Base-by-base conservation (phyloP, 2,329 filamentous ascomycete species). In the Stagonosporopsis rhizophila region DNA sequence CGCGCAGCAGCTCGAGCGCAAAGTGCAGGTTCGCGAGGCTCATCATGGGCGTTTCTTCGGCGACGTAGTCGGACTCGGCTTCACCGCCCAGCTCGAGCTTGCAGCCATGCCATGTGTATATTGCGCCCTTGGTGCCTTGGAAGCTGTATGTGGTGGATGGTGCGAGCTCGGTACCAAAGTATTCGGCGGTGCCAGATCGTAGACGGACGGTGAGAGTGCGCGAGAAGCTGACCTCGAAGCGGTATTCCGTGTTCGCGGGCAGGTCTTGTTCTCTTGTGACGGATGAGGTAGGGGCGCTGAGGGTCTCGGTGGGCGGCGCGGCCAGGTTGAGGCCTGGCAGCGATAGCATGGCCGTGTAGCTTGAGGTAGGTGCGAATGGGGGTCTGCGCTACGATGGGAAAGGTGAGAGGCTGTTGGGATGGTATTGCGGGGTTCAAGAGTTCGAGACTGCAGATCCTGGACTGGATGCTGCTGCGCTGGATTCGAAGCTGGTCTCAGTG, bases 111-210 rank as follows among this genome's bases (percentile, higher is more conserved):
- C 92, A 96, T 46, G 93, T 96, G 75, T 91, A 91, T 69, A 99
- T 89, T 59, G 94, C 93, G 55, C 90, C 90, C 79, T 96, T 96
- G 65, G 85, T 85, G 52, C 91, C 90, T 41, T 85, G 84, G 76
- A 99, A 94, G 28, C 83, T 88, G 79, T 98, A 98, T 9, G 85
- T 83, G 47, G 89, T 89, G 53, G 89, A 89, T 9, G 86, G 83
- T 11, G 92, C 92, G 39, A 99, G 89, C 79, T 99, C 95, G 52
- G 94, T 93, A 72, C 95, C 95, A 73, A 98, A 96, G 71, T 96
- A 87, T 77, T 99, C 95, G 44, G 94, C 95, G 1, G 89, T 92
- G 59, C 95, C 95, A 30, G 84, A 86, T 52, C 91, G 78, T 23
- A 98, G 82, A 80, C 92, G 77, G 64, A 82, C 69, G 12, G 68